Evolutionary conservation across 2,329 filamentous ascomycete species (phyloP).

Genomic region (Botrytis squamosa): DNA sequence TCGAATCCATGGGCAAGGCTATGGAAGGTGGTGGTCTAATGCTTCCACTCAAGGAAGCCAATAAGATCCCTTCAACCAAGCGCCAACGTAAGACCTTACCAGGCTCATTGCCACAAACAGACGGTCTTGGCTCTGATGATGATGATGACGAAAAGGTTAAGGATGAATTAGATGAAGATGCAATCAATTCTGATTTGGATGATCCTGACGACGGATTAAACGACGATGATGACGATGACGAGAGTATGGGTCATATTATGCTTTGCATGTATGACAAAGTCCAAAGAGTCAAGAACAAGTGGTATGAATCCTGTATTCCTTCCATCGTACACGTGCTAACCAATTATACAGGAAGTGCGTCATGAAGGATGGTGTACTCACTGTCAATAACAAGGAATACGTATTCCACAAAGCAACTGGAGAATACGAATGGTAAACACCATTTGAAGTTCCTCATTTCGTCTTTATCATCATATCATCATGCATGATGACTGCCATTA

Average conservation of each 20-base stretch:
- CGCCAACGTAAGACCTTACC: slow-evolving; percentile 38
- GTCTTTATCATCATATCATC: neutral
- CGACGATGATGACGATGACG: slow-evolving; percentile 85
- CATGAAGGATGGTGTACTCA: slow-evolving; percentile 93
- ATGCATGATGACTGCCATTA: neutral
- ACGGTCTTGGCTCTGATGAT: slow-evolving; percentile 58
- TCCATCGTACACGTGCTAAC: neutral
- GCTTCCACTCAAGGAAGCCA: slow-evolving; percentile 57
- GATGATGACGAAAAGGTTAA: slow-evolving; percentile 56
- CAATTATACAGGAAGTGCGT: slow-evolving; percentile 78
- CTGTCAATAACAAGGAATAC: slow-evolving; percentile 90
- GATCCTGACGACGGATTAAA: slow-evolving; percentile 84
- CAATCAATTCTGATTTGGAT: slow-evolving; percentile 97
- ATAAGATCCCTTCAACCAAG: slow-evolving; percentile 34
- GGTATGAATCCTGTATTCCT: slow-evolving; percentile 49
- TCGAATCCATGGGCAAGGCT: slow-evolving; percentile 62
- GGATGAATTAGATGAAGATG: slow-evolving; percentile 75
- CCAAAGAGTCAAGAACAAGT: slow-evolving; percentile 98
- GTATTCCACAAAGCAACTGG: slow-evolving; percentile 97
- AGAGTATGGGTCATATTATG: slow-evolving; percentile 85
- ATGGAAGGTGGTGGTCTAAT: slow-evolving; percentile 77
- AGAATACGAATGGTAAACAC: slow-evolving; percentile 89
- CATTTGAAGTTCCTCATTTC: neutral
- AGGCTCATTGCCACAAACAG: slow-evolving; percentile 48
- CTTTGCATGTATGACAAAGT: slow-evolving; percentile 99